Percentiles rank a stretch among this genome's conserved stretches.
Conservation (phyloP, 257 asterid species). For the Apocynum venetum region DNA sequence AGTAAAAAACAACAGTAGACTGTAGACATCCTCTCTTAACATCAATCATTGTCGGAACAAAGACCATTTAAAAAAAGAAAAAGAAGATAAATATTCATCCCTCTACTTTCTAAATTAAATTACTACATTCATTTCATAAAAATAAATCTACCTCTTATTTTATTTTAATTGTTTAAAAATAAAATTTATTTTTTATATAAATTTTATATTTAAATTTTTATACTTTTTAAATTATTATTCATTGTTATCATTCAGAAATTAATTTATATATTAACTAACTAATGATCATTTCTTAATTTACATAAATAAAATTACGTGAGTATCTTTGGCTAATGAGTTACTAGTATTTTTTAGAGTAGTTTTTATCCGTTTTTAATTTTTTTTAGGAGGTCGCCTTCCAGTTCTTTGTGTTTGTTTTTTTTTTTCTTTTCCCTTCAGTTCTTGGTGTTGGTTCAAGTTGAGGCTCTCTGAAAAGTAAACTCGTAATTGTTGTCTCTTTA, state of each 20-base stretch:
- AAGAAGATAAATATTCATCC: neutral
- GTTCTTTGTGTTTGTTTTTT: neutral
- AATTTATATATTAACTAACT: too few relatives aligned
- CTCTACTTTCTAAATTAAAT: neutral
- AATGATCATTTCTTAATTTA: too few relatives aligned
- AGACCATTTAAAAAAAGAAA: neutral
- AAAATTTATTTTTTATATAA: neutral
- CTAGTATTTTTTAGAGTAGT: too few relatives aligned
- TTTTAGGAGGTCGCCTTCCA: neutral
- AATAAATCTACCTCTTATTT: too few relatives aligned
- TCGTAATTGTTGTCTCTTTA: slow-evolving; percentile 21
- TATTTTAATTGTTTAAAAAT: too few relatives aligned
- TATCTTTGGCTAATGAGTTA: too few relatives aligned
- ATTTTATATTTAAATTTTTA: neutral
- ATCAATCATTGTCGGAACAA: neutral
- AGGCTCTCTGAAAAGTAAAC: neutral
- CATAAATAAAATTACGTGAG: too few relatives aligned
- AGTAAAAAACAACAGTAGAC: neutral
- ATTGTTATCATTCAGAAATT: too few relatives aligned
- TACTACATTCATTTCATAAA: neutral
- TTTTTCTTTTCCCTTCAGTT: neutral
- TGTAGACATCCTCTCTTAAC: neutral
- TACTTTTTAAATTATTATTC: too few relatives aligned
- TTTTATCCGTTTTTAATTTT: neutral
- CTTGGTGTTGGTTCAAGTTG: slow-evolving; percentile 1